Conservation (phyloP, 1,139 yeast genomes). For the Zygoascus sp. region DNA sequence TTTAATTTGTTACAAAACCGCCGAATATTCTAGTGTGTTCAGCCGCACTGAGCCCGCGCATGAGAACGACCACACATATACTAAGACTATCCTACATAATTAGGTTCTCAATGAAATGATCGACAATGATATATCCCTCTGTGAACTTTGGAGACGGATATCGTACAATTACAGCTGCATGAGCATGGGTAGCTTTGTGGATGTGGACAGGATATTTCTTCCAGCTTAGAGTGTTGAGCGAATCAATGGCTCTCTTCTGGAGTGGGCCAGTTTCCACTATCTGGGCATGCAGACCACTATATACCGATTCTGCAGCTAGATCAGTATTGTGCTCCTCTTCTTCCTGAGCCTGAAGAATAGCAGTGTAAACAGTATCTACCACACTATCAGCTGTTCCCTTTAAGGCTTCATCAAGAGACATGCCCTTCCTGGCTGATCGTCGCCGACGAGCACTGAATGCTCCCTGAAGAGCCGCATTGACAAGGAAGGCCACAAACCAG, state of each 20-base stretch:
- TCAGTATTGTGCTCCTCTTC: constrained; percentile 14
- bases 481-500: constrained; percentile 35
- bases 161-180: constrained; percentile 77
- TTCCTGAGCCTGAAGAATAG: constrained; percentile 22
- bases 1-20: constrained; percentile 69
- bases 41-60: background rate
- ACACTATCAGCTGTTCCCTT: constrained; percentile 55
- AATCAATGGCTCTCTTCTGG: constrained; percentile 52
- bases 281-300: constrained; percentile 13
- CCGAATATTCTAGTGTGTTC: constrained; percentile 67
- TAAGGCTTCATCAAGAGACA: constrained; percentile 24
- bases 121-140: constrained; percentile 66
- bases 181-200: constrained; percentile 60
- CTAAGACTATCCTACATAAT: constrained; percentile 1
- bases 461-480: constrained; percentile 33
- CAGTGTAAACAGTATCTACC: constrained; percentile 37
- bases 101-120: constrained; percentile 52
- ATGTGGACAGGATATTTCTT: constrained; percentile 66
- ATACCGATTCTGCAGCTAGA: constrained; percentile 9
- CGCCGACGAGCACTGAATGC: constrained; percentile 26
- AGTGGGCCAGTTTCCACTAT: constrained; percentile 19
- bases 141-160: constrained; percentile 46
- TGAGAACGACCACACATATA: background rate
- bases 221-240: constrained; percentile 61
- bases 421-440: constrained; percentile 19